Evolutionary conservation across 768 basidiomycete species (phyloP).

Genomic region (Hortiboletus flavorubellus): DNA sequence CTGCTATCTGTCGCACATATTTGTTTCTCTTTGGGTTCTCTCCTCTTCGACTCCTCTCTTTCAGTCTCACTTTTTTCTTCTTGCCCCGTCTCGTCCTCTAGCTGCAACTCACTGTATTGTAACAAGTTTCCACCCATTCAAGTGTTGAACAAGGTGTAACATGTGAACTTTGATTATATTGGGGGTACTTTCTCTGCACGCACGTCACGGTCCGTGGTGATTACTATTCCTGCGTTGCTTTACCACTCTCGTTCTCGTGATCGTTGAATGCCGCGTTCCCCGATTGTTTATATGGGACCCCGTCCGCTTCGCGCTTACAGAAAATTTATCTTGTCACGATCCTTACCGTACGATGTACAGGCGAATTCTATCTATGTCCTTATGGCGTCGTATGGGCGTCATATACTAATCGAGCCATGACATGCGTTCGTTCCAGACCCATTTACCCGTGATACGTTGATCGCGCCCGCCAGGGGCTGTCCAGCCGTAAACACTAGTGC

Average conservation of each 20-base stretch:
- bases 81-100: conserved; percentile 27
- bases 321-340: conserved; percentile 28
- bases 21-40: conserved; percentile 61
- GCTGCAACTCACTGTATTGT: conserved; percentile 79
- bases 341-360: conserved; percentile 29
- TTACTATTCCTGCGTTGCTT: conserved; percentile 11
- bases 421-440: conserved; percentile 46
- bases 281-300: conserved; percentile 21
- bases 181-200: conserved; percentile 17
- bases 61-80: conserved; percentile 2
- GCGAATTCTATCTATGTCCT: conserved; percentile 25
- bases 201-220: conserved; percentile 15
- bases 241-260: conserved; percentile 12
- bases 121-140: conserved; percentile 53
- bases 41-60: conserved; percentile 17
- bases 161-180: conserved; percentile 44
- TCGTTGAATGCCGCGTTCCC: conserved; percentile 5
- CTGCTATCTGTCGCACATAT: conserved; percentile 82
- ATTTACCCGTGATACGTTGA: conserved; percentile 33
- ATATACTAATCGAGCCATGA: conserved; percentile 47
- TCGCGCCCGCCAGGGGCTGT: background rate
- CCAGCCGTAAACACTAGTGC: conserved; percentile 22
- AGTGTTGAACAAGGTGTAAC: conserved; percentile 57
- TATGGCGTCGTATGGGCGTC: conserved; percentile 14
- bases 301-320: conserved; percentile 1